A percentile compares a stretch with the other conserved stretches of the same genome.
phyloP scores from a whole-genome alignment of 805 yeast genomes.

The Saccharomycopsis sp. region DNA sequence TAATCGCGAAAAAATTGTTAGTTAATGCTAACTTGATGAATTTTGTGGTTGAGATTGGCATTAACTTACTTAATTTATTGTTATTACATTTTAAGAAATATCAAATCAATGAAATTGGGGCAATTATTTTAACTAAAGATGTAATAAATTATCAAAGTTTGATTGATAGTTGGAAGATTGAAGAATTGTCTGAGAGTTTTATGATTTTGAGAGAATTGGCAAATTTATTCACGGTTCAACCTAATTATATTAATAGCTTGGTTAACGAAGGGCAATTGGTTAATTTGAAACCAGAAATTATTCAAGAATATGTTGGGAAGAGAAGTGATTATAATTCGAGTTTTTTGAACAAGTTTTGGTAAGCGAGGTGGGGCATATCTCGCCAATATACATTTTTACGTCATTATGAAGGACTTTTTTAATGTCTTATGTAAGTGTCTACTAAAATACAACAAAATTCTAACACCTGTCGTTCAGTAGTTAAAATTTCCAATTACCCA shows the following conservation, averaged over 20 bases:
- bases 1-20: slow-evolving; percentile 11
- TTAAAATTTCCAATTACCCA: slow-evolving; percentile 5
- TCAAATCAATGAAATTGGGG: slow-evolving; percentile 76
- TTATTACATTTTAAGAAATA: slow-evolving; percentile 69
- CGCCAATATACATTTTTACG: not conserved
- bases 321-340: slow-evolving; percentile 63
- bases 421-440: not conserved
- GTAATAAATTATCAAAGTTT: slow-evolving; percentile 66
- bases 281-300: slow-evolving; percentile 50
- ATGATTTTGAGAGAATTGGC: slow-evolving; percentile 74
- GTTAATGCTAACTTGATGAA: slow-evolving; percentile 37
- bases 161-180: slow-evolving; percentile 60
- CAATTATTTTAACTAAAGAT: slow-evolving; percentile 74
- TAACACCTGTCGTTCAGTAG: not conserved
- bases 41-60: slow-evolving; percentile 51
- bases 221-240: slow-evolving; percentile 77
- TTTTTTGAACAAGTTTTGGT: slow-evolving; percentile 39
- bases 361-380: not conserved
- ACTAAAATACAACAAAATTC: not conserved
- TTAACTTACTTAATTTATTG: slow-evolving; percentile 47
- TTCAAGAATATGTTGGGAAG: slow-evolving; percentile 60
- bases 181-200: slow-evolving; percentile 54
- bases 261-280: slow-evolving; percentile 77
- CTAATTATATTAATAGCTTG: slow-evolving; percentile 68
- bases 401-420: not conserved